A percentile compares a stretch with the other conserved stretches of the same genome.
Conservation (phyloP, 2,329 filamentous ascomycete species). For the Trichoderma atroviride region DNA sequence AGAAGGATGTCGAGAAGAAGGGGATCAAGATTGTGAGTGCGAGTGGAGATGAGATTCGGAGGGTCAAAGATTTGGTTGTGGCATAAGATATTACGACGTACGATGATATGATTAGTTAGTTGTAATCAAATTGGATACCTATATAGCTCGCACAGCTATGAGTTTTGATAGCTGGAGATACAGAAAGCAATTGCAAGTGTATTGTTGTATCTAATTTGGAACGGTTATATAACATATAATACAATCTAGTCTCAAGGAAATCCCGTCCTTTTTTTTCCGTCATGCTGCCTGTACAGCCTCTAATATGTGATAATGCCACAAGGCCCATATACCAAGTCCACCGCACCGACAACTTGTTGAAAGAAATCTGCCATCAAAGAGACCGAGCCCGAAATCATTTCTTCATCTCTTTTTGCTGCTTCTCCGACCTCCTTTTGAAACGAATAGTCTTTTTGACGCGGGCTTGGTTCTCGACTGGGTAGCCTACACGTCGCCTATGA, state of each 20-base stretch:
- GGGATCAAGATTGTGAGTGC: constrained; percentile 10
- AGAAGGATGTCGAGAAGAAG: background rate
- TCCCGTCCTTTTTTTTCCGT: background rate
- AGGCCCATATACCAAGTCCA: background rate
- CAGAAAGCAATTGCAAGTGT: background rate
- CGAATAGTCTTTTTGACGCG: background rate
- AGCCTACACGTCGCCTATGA: background rate
- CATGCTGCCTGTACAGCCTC: background rate
- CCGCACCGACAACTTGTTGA: background rate
- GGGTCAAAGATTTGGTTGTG: background rate
- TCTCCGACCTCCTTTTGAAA: background rate
- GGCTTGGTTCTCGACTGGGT: too few species aligned
- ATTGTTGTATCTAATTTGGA: background rate
- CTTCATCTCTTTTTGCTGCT: background rate
- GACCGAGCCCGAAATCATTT: background rate
- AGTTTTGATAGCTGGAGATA: background rate
- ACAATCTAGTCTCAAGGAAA: background rate
- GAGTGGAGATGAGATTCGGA: constrained; percentile 5
- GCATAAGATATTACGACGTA: background rate
- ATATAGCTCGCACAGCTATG: background rate
- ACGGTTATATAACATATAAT: background rate
- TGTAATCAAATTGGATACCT: background rate
- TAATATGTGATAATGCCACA: background rate
- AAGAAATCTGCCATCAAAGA: background rate
- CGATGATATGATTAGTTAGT: background rate